Base-by-base conservation (phyloP, 2,329 filamentous ascomycete genomes). In the Zasmidium angulare region DNA sequence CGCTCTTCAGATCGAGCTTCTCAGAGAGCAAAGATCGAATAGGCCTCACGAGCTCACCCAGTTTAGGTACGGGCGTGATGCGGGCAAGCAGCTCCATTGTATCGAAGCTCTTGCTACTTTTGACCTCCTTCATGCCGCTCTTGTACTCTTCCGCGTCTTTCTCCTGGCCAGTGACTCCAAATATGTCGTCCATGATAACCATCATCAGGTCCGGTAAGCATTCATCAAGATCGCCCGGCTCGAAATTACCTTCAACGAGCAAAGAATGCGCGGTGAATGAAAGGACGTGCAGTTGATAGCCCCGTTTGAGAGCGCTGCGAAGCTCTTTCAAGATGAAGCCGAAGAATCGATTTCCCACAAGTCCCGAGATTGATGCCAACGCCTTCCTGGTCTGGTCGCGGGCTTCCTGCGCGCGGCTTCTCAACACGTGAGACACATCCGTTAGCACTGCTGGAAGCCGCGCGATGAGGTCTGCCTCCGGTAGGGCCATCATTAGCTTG, bases 81-180 rank as follows among this genome's bases (percentile, higher is more conserved):
- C 88, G 90, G 23, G 95, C 89, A 64, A 98, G 82, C 17, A 98
- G 81, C 74, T 98, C 93, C 88, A 98, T 96, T 0, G 95, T 96
- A 72, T 99, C 96, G 70, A 93, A 96, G 72, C 93, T 97, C 80
- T 98, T 99, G 80, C 90, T 97, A 75, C 90, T 95, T 79, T 96
- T 98, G 58, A 99, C 89, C 77, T 99, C 95, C 75, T 96, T 96
- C 88, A 96, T 97, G 75, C 93, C 90, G 72, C 87, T 96, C 57
- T 89, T 88, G 73, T 99, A 99, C 55, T 93, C 95, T 68, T 97
- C 92, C 0, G 93, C 93, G 69, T 99, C 95, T 76, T 99, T 99
- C 72, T 99, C 93, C 76, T 96, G 90, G 1, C 95, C 95, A 31
- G 89, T 89, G 4, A 87, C 86, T 26, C 96, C 96, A 71, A 99